These are phyloP conservation scores for Fusarium sp. DNA, from an alignment of 2,329 filamentous ascomycete genomes.

Conservation along the genomic window DNA sequence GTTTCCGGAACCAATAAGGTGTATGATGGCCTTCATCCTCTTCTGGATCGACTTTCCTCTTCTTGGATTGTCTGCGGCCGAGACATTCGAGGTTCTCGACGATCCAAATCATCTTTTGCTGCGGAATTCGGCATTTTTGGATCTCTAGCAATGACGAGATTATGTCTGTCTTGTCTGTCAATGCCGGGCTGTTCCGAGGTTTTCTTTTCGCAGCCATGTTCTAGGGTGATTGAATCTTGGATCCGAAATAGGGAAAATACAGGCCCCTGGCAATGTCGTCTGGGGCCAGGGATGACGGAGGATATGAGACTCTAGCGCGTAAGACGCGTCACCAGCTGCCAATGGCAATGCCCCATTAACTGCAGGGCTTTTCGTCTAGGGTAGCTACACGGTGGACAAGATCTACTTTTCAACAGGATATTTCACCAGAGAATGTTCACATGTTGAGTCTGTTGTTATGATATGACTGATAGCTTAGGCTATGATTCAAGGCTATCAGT, in stretches of 20 bases:
- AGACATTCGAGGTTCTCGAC: constrained; percentile 39
- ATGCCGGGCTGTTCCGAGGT: neutral
- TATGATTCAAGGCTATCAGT: too few species aligned
- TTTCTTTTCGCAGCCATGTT: constrained; percentile 6
- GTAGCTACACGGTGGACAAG: too few species aligned
- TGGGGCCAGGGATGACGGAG: neutral
- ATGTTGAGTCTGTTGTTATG: too few species aligned
- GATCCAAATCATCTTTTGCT: constrained; percentile 40
- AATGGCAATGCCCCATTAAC: neutral
- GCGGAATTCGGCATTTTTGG: constrained; percentile 16
- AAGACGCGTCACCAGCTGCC: constrained; percentile 6
- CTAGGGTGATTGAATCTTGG: neutral
- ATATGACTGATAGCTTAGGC: too few species aligned
- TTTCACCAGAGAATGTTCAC: too few species aligned
- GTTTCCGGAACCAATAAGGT: constrained; percentile 24
- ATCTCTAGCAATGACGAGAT: constrained; percentile 16
- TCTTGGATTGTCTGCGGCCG: constrained; percentile 2
- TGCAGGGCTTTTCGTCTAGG: neutral
- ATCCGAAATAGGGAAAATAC: neutral
- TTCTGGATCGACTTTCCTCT: constrained; percentile 1
- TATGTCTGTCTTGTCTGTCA: neutral
- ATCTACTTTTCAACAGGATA: too few species aligned
- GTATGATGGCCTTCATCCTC: neutral
- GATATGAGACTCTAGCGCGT: neutral
- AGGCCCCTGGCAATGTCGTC: neutral